phyloP scores from a whole-genome alignment of 805 yeast genomes.

The Candida ficus region DNA sequence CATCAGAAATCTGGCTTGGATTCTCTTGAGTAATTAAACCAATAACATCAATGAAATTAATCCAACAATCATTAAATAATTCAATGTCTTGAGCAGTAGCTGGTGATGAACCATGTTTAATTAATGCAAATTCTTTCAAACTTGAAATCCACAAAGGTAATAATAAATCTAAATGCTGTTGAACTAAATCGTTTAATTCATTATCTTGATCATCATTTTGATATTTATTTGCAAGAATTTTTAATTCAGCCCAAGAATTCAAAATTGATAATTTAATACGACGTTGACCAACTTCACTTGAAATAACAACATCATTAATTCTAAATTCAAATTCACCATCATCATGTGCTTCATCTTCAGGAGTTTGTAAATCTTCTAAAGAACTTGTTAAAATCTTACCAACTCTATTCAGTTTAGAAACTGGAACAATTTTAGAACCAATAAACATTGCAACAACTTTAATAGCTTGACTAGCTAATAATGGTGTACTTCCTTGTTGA shows the following conservation, averaged over 20 bases:
- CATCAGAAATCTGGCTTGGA: slow-evolving; percentile 36
- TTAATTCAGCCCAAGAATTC: slow-evolving; percentile 70
- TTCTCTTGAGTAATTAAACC: slow-evolving; percentile 57
- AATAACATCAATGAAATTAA: slow-evolving; percentile 70
- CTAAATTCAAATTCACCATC: slow-evolving; percentile 29
- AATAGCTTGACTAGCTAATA: slow-evolving; percentile 71
- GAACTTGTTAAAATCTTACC: slow-evolving; percentile 61
- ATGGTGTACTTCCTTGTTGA: slow-evolving; percentile 62
- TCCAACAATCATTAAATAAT: slow-evolving; percentile 60
- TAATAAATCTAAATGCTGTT: slow-evolving; percentile 53
- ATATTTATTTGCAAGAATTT: slow-evolving; percentile 25
- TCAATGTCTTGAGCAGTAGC: slow-evolving; percentile 31
- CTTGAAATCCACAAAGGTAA: slow-evolving; percentile 77
- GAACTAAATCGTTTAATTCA: slow-evolving; percentile 43
- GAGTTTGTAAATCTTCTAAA: slow-evolving; percentile 47
- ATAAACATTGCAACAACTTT: slow-evolving; percentile 73
- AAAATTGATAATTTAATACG: slow-evolving; percentile 55
- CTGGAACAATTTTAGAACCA: slow-evolving; percentile 49
- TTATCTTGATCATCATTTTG: slow-evolving; percentile 28
- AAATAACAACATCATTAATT: slow-evolving; percentile 51
- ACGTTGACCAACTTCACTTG: slow-evolving; percentile 36
- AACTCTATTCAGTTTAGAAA: slow-evolving; percentile 47
- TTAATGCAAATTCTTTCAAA: slow-evolving; percentile 66
- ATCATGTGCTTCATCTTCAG: slow-evolving; percentile 14
- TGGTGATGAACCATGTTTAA: slow-evolving; percentile 31